phyloP scores from a whole-genome alignment of 2,329 filamentous ascomycete species.

The Nemania sp. region DNA sequence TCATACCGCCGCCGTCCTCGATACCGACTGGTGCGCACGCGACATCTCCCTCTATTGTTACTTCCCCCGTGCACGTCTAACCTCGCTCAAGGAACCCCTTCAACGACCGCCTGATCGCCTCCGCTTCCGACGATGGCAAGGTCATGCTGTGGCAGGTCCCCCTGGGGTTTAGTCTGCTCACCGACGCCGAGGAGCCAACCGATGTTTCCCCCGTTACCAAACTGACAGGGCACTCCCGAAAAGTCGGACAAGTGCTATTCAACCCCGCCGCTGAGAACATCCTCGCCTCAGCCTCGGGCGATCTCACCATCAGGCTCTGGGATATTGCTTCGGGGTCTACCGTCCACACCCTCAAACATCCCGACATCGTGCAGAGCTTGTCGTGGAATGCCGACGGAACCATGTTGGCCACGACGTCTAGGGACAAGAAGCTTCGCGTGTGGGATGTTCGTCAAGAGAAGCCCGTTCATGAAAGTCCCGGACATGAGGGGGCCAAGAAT shows the following conservation, averaged over 20 bases:
- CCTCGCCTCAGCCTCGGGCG: constrained; percentile 91
- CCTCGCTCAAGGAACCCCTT: constrained; percentile 78
- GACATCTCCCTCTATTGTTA: constrained; percentile 11
- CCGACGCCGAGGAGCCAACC: constrained; percentile 80
- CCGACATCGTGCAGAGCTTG: constrained; percentile 91
- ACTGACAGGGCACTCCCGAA: constrained; percentile 87
- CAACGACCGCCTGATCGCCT: constrained; percentile 90
- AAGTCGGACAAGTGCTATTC: constrained; percentile 97
- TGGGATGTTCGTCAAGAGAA: constrained; percentile 97
- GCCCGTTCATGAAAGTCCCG: constrained; percentile 79
- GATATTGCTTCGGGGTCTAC: constrained; percentile 80
- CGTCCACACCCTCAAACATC: constrained; percentile 78
- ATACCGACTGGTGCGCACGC: constrained; percentile 31
- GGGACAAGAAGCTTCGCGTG: constrained; percentile 96
- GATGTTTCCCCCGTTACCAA: constrained; percentile 82
- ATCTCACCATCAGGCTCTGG: constrained; percentile 95
- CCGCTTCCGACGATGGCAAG: constrained; percentile 95
- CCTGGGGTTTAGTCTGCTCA: constrained; percentile 80
- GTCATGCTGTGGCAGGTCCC: constrained; percentile 97
- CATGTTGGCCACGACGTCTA: constrained; percentile 86
- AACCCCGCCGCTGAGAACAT: constrained; percentile 96
- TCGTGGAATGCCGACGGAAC: constrained; percentile 93
- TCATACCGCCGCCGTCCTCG: constrained; percentile 88
- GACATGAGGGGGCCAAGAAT: constrained; percentile 95
- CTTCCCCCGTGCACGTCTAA: constrained; percentile 33